Conservation (phyloP, 768 basidiomycete species). For the Mycena metata region DNA sequence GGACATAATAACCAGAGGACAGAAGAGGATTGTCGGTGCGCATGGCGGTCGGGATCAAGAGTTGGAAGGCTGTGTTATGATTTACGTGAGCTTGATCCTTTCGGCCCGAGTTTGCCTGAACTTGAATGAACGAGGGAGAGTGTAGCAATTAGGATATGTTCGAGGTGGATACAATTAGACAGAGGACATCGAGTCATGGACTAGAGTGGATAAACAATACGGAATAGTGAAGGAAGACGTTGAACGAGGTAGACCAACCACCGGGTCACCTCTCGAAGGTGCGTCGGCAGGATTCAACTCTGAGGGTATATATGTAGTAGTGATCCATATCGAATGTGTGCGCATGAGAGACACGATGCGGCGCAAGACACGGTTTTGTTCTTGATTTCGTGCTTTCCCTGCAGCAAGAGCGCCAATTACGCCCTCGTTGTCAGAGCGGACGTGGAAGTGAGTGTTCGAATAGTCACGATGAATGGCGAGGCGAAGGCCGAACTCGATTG, state of each 20-base stretch:
- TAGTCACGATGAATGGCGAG: background rate
- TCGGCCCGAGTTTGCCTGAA: no score
- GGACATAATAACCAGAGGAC: no score
- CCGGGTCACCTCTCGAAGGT: slow-evolving; percentile 40
- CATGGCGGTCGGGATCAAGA: no score
- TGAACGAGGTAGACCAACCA: background rate
- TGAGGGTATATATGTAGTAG: slow-evolving; percentile 44
- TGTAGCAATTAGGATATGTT: no score
- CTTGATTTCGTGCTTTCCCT: slow-evolving; percentile 42
- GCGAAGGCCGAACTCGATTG: background rate
- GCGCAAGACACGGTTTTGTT: slow-evolving; percentile 47
- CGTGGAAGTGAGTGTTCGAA: slow-evolving; percentile 41
- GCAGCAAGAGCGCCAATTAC: slow-evolving; percentile 45
- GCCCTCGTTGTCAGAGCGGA: slow-evolving; percentile 49
- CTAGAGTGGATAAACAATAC: no score
- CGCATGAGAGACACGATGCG: slow-evolving; percentile 43
- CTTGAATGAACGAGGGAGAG: no score
- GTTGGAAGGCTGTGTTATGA: no score
- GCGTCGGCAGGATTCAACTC: slow-evolving; percentile 36
- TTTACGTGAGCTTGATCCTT: no score
- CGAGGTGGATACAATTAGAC: no score
- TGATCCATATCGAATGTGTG: slow-evolving; percentile 42
- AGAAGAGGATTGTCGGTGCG: no score
- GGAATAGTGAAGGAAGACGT: slow-evolving; percentile 1
- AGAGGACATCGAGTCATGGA: no score